A percentile compares a stretch with the other conserved stretches of the same genome.
phyloP scores from a whole-genome alignment of 352 stramenopile genomes.

The Thalassiosira gravida region DNA sequence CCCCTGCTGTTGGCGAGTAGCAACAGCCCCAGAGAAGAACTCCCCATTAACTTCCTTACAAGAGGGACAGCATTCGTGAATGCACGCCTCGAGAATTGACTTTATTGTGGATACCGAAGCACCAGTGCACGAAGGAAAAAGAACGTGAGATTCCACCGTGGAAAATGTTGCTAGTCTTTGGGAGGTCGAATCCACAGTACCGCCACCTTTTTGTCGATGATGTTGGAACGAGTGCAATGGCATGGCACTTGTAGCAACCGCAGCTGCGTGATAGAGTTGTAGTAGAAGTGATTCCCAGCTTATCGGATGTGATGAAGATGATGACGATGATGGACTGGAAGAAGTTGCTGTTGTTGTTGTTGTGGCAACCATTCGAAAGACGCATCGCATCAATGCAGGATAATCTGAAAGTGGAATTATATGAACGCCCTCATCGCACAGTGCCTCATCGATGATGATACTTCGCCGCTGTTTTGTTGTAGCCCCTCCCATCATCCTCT shows the following conservation, averaged over 20 bases:
- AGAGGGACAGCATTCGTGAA: constrained; percentile 31
- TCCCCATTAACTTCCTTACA: constrained; percentile 19
- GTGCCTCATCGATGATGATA: constrained; percentile 24
- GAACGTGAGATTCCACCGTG: constrained; percentile 53
- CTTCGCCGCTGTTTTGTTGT: too few relatives aligned
- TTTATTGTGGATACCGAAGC: constrained; percentile 38
- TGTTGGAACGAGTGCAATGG: constrained; percentile 15
- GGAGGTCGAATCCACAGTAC: constrained; percentile 28
- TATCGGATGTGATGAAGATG: too few relatives aligned
- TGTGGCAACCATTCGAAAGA: constrained; percentile 46
- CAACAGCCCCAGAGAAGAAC: too few relatives aligned
- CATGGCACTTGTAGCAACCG: constrained; percentile 21
- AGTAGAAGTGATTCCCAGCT: constrained; percentile 50
- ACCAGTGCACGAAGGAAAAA: constrained; percentile 46
- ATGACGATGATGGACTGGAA: neutral
- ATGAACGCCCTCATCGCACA: constrained; percentile 33
- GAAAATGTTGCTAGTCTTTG: constrained; percentile 32
- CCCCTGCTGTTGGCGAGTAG: too few relatives aligned
- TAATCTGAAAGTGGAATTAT: constrained; percentile 55
- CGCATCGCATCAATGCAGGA: constrained; percentile 50
- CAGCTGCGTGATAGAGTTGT: constrained; percentile 46
- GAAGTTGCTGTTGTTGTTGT: too few relatives aligned
- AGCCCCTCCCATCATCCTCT: too few relatives aligned
- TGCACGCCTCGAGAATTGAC: constrained; percentile 45
- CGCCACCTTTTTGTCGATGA: constrained; percentile 7